phyloP scores from a whole-genome alignment of 805 yeast species.

The Cyberlindnera maclurae region DNA sequence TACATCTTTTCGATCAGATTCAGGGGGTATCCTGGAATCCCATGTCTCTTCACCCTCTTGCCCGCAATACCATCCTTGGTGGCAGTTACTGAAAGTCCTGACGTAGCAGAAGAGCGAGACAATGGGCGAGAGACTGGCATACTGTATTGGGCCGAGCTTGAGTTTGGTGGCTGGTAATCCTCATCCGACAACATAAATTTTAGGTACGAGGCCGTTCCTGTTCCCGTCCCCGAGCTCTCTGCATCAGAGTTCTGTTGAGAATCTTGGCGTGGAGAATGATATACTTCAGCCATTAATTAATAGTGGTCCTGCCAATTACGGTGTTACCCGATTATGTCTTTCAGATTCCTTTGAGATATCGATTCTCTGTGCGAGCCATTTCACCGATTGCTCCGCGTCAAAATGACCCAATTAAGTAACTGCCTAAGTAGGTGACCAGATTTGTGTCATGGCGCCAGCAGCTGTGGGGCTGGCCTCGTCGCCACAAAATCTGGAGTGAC shows the following conservation, averaged over 20 bases:
- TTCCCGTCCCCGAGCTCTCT: slow-evolving; percentile 7
- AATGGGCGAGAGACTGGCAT: slow-evolving; percentile 48
- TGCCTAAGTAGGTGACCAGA: too few species aligned
- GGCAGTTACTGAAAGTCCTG: slow-evolving; percentile 67
- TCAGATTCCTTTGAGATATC: too few species aligned
- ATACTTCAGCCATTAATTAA: slow-evolving; percentile 7
- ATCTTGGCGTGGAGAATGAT: neutral
- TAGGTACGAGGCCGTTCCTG: neutral
- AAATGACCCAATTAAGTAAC: too few species aligned
- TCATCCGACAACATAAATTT: slow-evolving; percentile 7
- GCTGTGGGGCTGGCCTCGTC: too few species aligned
- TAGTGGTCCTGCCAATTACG: too few species aligned
- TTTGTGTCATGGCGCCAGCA: too few species aligned
- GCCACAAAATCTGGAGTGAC: too few species aligned
- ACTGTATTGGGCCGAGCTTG: slow-evolving; percentile 6
- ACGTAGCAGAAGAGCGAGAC: slow-evolving; percentile 55
- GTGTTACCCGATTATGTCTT: too few species aligned
- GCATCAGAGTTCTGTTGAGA: slow-evolving; percentile 5
- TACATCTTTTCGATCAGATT: slow-evolving; percentile 31
- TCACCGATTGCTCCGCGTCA: too few species aligned
- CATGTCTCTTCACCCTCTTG: slow-evolving; percentile 39
- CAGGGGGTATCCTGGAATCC: slow-evolving; percentile 33
- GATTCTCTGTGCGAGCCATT: too few species aligned
- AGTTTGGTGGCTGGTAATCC: slow-evolving; percentile 2
- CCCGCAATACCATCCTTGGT: slow-evolving; percentile 74